These are phyloP conservation scores for Podosphaera aphanis DNA, from an alignment of 2,329 filamentous ascomycete genomes.

Conservation along the genomic window DNA sequence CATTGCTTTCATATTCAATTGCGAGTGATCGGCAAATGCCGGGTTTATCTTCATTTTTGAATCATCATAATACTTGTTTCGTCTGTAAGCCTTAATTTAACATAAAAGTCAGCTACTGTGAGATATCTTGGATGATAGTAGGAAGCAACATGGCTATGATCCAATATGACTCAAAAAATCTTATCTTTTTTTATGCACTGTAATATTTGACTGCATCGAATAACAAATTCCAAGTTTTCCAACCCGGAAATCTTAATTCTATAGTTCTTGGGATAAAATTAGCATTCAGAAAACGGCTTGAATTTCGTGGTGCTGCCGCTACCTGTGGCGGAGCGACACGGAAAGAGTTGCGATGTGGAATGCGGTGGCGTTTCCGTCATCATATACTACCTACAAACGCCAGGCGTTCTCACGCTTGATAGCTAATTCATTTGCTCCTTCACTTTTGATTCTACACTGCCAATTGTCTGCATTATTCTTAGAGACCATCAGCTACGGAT, in stretches of 20 bases:
- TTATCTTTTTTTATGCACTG: background rate
- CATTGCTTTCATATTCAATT: too few species aligned
- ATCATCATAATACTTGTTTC: background rate
- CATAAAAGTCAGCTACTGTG: too few species aligned
- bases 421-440: background rate
- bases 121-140: background rate
- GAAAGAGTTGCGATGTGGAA: background rate
- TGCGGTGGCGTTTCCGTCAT: background rate
- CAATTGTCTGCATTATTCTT: background rate
- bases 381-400: background rate
- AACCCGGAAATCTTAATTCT: background rate
- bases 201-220: background rate
- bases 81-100: background rate
- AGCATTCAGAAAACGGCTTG: background rate
- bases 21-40: too few species aligned
- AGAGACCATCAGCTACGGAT: background rate
- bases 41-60: too few species aligned
- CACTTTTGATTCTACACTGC: background rate
- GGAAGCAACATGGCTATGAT: background rate
- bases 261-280: background rate
- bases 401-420: background rate
- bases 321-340: background rate
- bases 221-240: background rate
- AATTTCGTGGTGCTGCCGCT: background rate
- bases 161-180: background rate